A percentile compares a stretch with the other conserved stretches of the same genome.
These are phyloP conservation scores for Geranium incanum DNA, from an alignment of 441 rosid genomes.

Conservation along the genomic window DNA sequence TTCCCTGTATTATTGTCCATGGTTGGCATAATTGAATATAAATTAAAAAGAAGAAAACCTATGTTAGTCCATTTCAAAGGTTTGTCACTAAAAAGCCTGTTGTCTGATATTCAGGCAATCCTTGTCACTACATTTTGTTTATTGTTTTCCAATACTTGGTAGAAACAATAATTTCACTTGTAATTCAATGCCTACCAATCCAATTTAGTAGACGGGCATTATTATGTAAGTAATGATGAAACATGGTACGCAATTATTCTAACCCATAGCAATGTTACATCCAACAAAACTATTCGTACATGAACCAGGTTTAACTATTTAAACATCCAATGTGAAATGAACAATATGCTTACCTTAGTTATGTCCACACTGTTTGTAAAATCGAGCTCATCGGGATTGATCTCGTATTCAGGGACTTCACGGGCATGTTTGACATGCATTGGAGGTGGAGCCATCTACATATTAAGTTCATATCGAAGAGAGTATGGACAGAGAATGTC, in stretches of 20 bases:
- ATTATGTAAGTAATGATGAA: neutral
- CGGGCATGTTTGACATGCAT: constrained; percentile 83
- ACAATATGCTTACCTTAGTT: constrained; percentile 47
- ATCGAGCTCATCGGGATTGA: constrained; percentile 62
- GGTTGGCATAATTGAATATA: too few relatives aligned
- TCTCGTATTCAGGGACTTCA: constrained; percentile 91
- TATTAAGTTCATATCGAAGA: constrained; percentile 8
- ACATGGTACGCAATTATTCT: neutral
- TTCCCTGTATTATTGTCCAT: too few relatives aligned
- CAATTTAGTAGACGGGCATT: neutral
- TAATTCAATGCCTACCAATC: neutral
- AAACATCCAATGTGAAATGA: neutral
- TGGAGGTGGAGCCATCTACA: constrained; percentile 56
- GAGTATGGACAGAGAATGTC: constrained; percentile 5
- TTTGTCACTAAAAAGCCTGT: too few relatives aligned
- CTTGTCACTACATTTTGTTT: too few relatives aligned
- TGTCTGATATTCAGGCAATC: too few relatives aligned
- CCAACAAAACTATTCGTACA: neutral
- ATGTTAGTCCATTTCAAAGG: too few relatives aligned
- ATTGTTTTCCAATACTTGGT: too few relatives aligned
- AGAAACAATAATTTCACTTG: too few relatives aligned
- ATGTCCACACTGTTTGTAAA: constrained; percentile 66
- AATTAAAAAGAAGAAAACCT: too few relatives aligned
- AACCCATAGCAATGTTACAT: neutral
- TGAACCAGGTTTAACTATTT: neutral